Conservation (phyloP, 345 rosid species). For the Citrus reticulata region DNA sequence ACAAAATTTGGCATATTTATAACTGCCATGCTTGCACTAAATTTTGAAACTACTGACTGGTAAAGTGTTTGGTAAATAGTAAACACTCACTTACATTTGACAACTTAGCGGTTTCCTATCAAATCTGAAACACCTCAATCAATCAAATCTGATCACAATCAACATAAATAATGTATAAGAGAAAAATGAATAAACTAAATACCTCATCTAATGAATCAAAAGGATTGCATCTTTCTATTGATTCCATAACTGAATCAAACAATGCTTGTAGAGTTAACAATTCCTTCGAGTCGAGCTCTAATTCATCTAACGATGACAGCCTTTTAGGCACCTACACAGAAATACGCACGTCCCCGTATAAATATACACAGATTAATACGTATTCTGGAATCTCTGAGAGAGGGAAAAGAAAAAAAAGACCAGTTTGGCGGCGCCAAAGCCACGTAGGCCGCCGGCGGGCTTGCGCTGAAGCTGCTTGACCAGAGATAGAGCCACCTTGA, state of each 20-base stretch:
- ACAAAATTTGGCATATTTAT: too few relatives aligned
- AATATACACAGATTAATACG: neutral
- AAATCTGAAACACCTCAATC: too few relatives aligned
- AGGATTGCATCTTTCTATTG: conserved; percentile 24
- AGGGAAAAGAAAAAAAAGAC: conserved; percentile 15
- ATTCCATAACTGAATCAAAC: conserved; percentile 33
- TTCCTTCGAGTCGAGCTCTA: conserved; percentile 25
- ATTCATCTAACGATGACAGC: conserved; percentile 18
- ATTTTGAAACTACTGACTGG: too few relatives aligned
- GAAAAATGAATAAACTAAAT: neutral
- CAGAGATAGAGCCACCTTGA: conserved; percentile 34
- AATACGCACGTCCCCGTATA: neutral
- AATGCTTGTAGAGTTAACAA: conserved; percentile 20
- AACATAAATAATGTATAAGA: neutral
- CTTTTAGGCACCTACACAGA: conserved; percentile 41
- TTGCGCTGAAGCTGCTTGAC: conserved; percentile 45
- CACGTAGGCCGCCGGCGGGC: conserved; percentile 37
- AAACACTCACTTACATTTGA: too few relatives aligned
- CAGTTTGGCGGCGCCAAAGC: conserved; percentile 50
- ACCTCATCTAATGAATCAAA: conserved; percentile 30
- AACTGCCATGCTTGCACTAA: too few relatives aligned
- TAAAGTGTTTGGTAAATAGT: too few relatives aligned
- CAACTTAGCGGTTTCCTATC: too few relatives aligned
- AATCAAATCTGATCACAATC: too few relatives aligned
- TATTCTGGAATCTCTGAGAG: neutral